Evolutionary conservation across 257 asterid genomes (phyloP).

Genomic region (Forsythia viridissima): DNA sequence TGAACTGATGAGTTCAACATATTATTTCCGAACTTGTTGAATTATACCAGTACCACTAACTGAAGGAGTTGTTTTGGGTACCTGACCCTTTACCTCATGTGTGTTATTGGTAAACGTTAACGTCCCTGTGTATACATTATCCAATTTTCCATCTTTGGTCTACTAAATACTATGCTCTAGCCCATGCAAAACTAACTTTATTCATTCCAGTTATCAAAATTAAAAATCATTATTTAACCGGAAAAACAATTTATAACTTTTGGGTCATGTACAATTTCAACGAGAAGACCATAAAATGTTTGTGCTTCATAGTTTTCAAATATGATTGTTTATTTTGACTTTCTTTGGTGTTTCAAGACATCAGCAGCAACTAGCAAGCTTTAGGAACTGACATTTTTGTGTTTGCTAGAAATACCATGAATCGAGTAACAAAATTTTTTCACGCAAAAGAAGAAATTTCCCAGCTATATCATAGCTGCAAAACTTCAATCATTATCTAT

Average conservation of each 20-base stretch:
- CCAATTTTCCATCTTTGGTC: not conserved
- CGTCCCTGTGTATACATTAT: not conserved
- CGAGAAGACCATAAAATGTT: not conserved
- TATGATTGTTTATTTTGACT: not conserved
- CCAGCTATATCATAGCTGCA: not conserved
- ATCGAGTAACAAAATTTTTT: not conserved
- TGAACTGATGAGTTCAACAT: too few relatives aligned
- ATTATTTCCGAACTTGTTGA: not conserved
- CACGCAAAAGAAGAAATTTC: not conserved
- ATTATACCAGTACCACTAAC: not conserved
- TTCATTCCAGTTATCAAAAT: not conserved
- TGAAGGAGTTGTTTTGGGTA: not conserved
- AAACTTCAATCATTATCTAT: not conserved
- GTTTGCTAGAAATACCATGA: not conserved
- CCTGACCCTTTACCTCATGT: not conserved
- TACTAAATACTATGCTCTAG: not conserved
- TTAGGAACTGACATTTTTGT: not conserved
- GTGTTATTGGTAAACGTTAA: not conserved
- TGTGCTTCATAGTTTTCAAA: not conserved
- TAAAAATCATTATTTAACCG: not conserved
- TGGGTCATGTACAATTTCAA: not conserved
- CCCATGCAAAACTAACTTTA: not conserved
- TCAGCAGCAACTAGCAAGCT: not conserved
- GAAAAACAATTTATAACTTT: not conserved
- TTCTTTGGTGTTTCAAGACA: slow-evolving; percentile 2